Base-by-base conservation (phyloP, 2,329 filamentous ascomycete genomes). In the Nemania sp. region DNA sequence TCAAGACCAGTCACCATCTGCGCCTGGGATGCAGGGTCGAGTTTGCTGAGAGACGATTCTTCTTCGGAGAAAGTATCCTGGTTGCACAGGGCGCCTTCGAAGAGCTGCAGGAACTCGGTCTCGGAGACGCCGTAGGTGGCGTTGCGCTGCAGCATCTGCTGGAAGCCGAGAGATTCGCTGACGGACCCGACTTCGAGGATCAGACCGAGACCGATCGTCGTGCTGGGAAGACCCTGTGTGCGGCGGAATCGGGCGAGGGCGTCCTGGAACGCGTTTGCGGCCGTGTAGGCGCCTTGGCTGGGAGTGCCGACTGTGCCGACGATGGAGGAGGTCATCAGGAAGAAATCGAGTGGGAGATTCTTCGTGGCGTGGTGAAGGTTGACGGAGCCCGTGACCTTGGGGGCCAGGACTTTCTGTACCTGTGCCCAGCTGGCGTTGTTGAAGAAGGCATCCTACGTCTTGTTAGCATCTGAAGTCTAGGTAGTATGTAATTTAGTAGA, bases 281-380 rank as follows among this genome's bases (percentile, higher is more conserved):
- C 55, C 4, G 30, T 24, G 30, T 56, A 61, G 1, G 40, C 41
- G 1, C 19, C 20, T 31, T 60, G 56, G 8, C 20, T 44, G 3
- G 54, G 36, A 3, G 31, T 48, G 9, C 44, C 48, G 1, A 75
- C 59, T 3, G 44, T 15, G 33, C 28, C 48, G 1, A 48, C 26
- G 14, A 60, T 48, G 5, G 45, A 49, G 6, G 48, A 37, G 3
- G 43, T 42, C 54, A 57, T 42, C 12, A 58, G 1, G 51, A 60
- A 60, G 44, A 57, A 55, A 31, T 60, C 54, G 6, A 60, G 54
- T 7, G 37, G 15, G 3, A 51, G n/a, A 1, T 41, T 22, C 39
- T 45, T 30, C 2, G 48, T 49, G 5, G 40, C 51, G n/a, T 42
- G 24, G 22, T 52, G 55, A n/a, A 58, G 40, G 24, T 58, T 58